These are phyloP conservation scores for Astragalus membranaceus DNA, from an alignment of 306 rosid species.

Conservation along the genomic window DNA sequence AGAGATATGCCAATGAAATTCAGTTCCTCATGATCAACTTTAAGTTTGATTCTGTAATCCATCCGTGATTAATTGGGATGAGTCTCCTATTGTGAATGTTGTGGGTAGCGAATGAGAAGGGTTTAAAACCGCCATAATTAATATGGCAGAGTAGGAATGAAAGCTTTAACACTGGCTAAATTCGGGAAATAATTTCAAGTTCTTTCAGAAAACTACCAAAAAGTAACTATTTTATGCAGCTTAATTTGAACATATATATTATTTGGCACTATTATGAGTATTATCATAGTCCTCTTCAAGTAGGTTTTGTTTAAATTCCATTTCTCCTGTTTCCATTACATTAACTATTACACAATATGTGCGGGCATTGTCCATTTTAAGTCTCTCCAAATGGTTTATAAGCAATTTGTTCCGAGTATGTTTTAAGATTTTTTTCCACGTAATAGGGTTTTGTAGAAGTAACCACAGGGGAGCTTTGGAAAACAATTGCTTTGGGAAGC, in stretches of 20 bases:
- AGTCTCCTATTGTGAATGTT: not conserved
- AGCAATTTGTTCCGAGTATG: not conserved
- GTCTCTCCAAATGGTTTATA: not conserved
- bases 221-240: too few relatives aligned
- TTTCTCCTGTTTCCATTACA: not conserved
- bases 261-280: too few relatives aligned
- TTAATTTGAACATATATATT: too few relatives aligned
- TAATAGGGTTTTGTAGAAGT: too few relatives aligned
- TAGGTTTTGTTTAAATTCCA: not conserved
- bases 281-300: not conserved
- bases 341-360: not conserved
- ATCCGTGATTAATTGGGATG: not conserved
- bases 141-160: not conserved
- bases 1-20: not conserved
- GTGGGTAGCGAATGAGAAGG: not conserved
- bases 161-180: too few relatives aligned
- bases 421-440: too few relatives aligned
- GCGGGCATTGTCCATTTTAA: not conserved
- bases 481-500: too few relatives aligned
- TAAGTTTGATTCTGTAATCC: not conserved
- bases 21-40: not conserved
- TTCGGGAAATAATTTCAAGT: too few relatives aligned
- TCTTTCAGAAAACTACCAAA: too few relatives aligned
- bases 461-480: too few relatives aligned
- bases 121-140: not conserved